A percentile compares a stretch with the other conserved stretches of the same genome.
These are phyloP conservation scores for Mollisia scopiformis DNA, from an alignment of 2,329 filamentous ascomycete genomes.

Conservation along the genomic window DNA sequence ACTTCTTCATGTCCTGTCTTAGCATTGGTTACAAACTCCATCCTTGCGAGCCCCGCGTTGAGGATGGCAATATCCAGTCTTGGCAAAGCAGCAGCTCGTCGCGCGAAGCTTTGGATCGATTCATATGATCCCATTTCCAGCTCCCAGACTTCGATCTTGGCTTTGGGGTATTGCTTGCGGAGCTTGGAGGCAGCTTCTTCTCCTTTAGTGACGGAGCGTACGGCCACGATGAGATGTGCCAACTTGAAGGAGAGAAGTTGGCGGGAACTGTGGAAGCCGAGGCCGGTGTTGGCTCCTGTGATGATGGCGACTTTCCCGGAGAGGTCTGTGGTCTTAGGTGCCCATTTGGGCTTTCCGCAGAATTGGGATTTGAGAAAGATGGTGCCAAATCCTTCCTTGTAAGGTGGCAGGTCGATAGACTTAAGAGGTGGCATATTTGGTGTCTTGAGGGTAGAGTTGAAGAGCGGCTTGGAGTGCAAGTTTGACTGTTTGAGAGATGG, in stretches of 20 bases:
- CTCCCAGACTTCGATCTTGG: slow-evolving; percentile 49
- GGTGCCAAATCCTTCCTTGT: background rate
- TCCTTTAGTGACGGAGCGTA: background rate
- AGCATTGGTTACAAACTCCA: background rate
- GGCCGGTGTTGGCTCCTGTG: slow-evolving; percentile 49
- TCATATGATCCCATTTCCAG: slow-evolving; percentile 50
- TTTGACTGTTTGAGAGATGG: background rate
- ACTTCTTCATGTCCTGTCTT: background rate
- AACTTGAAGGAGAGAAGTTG: slow-evolving; percentile 34
- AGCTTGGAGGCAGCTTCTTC: background rate
- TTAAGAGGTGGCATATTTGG: background rate
- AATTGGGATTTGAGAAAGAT: background rate
- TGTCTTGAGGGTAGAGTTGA: background rate
- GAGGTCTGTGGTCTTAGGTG: background rate
- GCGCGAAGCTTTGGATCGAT: slow-evolving; percentile 46
- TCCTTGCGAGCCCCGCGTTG: background rate
- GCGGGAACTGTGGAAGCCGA: slow-evolving; percentile 45
- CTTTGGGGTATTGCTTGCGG: slow-evolving; percentile 12
- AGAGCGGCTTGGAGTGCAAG: background rate
- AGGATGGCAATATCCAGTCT: background rate
- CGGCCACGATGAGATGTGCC: slow-evolving; percentile 28
- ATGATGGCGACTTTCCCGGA: slow-evolving; percentile 41
- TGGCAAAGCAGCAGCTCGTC: slow-evolving; percentile 31
- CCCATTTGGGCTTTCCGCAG: background rate
- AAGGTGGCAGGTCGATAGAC: background rate